These are phyloP conservation scores for Themeda triandra DNA, from an alignment of 176 grass and related monocot genomes.

Conservation along the genomic window DNA sequence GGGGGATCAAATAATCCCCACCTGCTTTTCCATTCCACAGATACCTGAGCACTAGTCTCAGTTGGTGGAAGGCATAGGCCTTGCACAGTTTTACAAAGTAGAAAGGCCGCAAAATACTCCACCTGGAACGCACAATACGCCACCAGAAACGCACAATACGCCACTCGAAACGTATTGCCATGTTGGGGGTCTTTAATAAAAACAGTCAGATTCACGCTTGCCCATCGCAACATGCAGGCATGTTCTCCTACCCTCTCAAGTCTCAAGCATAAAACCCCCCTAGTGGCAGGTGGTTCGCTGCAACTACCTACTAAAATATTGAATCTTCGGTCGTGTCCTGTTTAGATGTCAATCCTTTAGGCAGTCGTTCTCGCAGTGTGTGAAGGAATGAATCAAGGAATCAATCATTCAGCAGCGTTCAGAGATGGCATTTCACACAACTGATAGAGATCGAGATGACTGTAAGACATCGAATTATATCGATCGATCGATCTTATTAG, in stretches of 20 bases:
- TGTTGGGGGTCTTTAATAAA: neutral
- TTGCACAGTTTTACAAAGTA: too few relatives aligned
- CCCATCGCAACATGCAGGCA: slow-evolving; percentile 15
- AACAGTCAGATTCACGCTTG: neutral
- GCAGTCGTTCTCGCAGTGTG: neutral
- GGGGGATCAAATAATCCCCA: too few relatives aligned
- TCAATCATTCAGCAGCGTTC: neutral
- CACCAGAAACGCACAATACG: neutral
- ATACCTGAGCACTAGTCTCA: too few relatives aligned
- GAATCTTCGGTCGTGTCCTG: neutral
- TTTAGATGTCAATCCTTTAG: neutral
- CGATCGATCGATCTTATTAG: neutral
- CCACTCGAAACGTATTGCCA: neutral
- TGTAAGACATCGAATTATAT: neutral
- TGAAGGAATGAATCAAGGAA: neutral
- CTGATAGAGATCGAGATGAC: neutral
- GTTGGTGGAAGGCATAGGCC: too few relatives aligned
- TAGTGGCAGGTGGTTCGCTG: neutral
- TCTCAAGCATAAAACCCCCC: neutral
- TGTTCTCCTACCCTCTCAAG: neutral
- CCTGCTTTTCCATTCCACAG: too few relatives aligned
- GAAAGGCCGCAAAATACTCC: too few relatives aligned
- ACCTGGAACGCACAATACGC: too few relatives aligned
- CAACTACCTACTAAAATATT: neutral
- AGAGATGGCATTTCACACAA: neutral